phyloP scores from a whole-genome alignment of 2,329 filamentous ascomycete genomes.

The Hymenoscyphus infarciens region DNA sequence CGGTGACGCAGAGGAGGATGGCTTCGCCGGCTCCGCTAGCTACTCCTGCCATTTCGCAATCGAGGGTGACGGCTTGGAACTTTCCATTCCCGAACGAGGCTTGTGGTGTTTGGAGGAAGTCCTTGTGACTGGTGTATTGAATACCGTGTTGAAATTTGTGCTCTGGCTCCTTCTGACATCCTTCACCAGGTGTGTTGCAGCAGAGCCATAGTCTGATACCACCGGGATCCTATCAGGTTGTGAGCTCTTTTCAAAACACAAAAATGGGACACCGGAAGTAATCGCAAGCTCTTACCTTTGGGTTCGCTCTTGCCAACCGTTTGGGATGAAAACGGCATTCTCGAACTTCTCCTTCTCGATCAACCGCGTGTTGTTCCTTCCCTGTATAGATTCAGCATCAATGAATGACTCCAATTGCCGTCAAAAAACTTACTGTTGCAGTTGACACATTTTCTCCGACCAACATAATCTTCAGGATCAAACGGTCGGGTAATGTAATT shows the following conservation, averaged over 20 bases:
- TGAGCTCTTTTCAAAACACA: constrained; percentile 5
- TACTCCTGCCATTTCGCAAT: constrained; percentile 48
- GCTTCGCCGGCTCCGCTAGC: constrained; percentile 32
- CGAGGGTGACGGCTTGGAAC: constrained; percentile 40
- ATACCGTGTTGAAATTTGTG: constrained; percentile 20
- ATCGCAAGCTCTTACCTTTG: constrained; percentile 11
- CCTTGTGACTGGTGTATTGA: constrained; percentile 15
- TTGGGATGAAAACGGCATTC: constrained; percentile 19
- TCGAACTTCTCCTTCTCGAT: background rate
- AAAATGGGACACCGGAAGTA: background rate
- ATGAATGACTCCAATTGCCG: background rate
- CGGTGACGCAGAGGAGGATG: constrained; percentile 41
- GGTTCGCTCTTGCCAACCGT: constrained; percentile 13
- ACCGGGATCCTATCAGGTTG: constrained; percentile 11
- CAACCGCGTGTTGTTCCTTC: constrained; percentile 5
- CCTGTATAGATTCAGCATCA: constrained; percentile 9
- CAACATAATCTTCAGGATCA: constrained; percentile 12
- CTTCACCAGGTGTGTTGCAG: constrained; percentile 12
- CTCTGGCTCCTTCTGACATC: constrained; percentile 17
- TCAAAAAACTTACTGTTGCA: constrained; percentile 19
- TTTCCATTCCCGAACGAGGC: constrained; percentile 14
- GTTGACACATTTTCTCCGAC: constrained; percentile 18
- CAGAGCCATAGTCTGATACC: constrained; percentile 17
- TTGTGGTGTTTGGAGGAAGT: constrained; percentile 17
- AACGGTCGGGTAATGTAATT: constrained; percentile 15